Base-by-base conservation (phyloP, 371 early-diverging fungal genomes). In the Apophysomyces trapeziformis region DNA sequence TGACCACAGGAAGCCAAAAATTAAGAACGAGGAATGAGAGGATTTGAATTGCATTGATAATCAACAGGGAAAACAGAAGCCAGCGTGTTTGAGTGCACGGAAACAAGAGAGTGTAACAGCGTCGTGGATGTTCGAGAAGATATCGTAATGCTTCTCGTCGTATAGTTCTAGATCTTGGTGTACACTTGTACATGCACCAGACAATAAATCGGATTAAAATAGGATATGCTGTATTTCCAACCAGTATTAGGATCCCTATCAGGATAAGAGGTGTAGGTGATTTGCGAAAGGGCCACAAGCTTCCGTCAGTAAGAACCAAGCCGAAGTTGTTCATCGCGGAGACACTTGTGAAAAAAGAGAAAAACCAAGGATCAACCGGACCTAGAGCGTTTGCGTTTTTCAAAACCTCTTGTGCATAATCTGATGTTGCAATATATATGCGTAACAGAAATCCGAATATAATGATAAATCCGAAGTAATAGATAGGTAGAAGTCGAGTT, bases 211-310 rank as follows among this genome's bases (percentile, higher is more conserved):
- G 68, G 16, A 82, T 45, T 7, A 73, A 16, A 32, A 79, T 66
- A 0, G 82, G 74, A 69, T 71, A 82, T 2, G 76, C 82, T 6
- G 82, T 82, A 50, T 82, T 78, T 32, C 82, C 82, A n/a, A 66
- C 68, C 13, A 82, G 35, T 39, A 82, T 70, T 12, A 82, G 63
- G 16, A 77, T 59, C 38, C 67, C 68, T 7, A 32, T n/a, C 5
- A 75, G 11, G 7, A 77, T 58, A 4, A 82, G 62, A 11, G 72
- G 66, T 4, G 63, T 39, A 32, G 77, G 76, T 5, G 71, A 45
- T 5, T 75, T 68, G 36, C 69, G 74, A 60, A 82, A 82, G 1
- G 82, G 79, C 3, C 67, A 58, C 74, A 82, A 70, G 54, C 74
- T 75, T 9, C 70, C 69, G 59, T 79, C 74, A 2, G 77, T 13